Evolutionary conservation across 2,329 filamentous ascomycete genomes (phyloP), one percentile per base, ranked within the genome.

Genomic region (Dryadomyces quercus-mongolicae): DNA sequence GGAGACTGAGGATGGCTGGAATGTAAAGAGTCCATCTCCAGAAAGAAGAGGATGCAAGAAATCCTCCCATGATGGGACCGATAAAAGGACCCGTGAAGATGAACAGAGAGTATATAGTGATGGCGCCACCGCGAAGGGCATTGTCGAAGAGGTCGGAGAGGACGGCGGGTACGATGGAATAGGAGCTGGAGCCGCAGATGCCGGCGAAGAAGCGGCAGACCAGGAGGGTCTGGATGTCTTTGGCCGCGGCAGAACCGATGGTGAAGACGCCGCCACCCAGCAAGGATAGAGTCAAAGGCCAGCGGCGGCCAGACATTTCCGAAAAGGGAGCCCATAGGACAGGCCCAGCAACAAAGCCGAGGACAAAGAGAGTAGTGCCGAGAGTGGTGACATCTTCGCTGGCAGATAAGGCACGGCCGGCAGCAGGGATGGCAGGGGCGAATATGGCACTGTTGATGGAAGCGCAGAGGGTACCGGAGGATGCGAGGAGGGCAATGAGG

Each of bases 41-140:
- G n/a, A 64, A 64, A 36, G 25, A 21, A 45, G 18, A 22, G 5
- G 15, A 21, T 25, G 54, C 46, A 15, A 54, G 5, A 25, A 52
- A 56, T 93, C 87, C 88, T 60, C 89, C 89, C 5, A 84, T 76
- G 1, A 94, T 74, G 13, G 85, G 85, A 56, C 84, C 85, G 60
- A 86, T 70, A 1, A 85, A 86, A 51, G 88, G 88, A 0, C 88
- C 88, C 50, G 91, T 77, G 64, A 93, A 93, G 0, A 88, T 88
- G 1, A 87, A 87, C 2, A 87, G 86, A 10, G 80, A 85, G 67
- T 92, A 93, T 13, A 85, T 85, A 3, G 88, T 86, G 87, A 93
- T 92, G n/a, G 88, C 86, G 2, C 92, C 84, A 62, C 87, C 88
- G 52, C 88, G 78, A 67, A 93, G 86, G 64, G 91, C 86, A 49